Percentiles rank a stretch among this genome's conserved stretches.
These are phyloP conservation scores for Acanthamoeba royreba DNA, from an alignment of 208 protist species.

Conservation along the genomic window DNA sequence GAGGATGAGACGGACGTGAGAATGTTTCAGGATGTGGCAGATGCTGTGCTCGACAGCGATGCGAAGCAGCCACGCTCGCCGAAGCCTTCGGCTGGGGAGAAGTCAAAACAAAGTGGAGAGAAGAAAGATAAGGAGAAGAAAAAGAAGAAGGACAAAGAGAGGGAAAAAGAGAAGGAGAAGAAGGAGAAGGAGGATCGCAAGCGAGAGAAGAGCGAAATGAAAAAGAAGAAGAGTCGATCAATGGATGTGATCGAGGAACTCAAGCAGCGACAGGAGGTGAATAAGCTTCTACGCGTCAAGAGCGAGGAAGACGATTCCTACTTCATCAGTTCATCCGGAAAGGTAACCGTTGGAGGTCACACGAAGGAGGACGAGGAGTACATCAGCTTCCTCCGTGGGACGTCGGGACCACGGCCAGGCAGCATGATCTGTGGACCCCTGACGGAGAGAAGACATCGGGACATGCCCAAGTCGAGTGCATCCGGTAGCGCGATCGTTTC, in stretches of 20 bases:
- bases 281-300: neutral
- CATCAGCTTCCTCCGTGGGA: neutral
- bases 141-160: constrained; percentile 5
- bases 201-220: no score
- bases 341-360: neutral
- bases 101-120: neutral
- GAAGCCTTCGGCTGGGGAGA: neutral
- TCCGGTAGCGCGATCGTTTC: neutral
- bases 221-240: neutral
- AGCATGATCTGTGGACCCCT: neutral
- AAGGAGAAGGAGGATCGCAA: neutral
- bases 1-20: neutral
- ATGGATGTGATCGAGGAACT: constrained; percentile 1
- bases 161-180: neutral
- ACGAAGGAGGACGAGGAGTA: neutral
- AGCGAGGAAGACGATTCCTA: neutral
- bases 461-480: neutral
- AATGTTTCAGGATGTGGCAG: neutral
- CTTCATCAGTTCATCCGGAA: no score
- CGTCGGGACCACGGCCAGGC: neutral
- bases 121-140: neutral
- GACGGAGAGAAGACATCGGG: neutral
- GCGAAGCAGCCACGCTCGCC: no score
- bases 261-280: neutral
- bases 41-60: neutral